phyloP scores from a whole-genome alignment of 352 stramenopile genomes.

The Phytophthora ramorum region DNA sequence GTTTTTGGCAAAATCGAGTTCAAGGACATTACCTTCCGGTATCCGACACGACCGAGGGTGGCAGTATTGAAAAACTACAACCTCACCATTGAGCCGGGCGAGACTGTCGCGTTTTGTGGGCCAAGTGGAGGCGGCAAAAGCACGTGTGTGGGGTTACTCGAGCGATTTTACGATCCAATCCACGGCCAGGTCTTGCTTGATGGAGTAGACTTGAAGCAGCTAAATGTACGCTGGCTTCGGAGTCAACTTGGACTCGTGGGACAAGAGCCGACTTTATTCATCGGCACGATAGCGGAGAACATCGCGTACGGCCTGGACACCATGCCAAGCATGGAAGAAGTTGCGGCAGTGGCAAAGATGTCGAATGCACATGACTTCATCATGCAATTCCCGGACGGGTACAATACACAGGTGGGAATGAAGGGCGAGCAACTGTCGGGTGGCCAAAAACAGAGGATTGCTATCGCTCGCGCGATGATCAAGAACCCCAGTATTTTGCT shows the following conservation, averaged over 20 bases:
- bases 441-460: too few species aligned
- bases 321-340: constrained; percentile 67
- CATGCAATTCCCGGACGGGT: too few species aligned
- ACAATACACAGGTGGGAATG: too few species aligned
- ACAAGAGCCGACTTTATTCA: constrained; percentile 10
- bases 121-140: constrained; percentile 49
- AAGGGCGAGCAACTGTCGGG: too few species aligned
- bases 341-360: constrained; percentile 59
- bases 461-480: too few species aligned
- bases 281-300: constrained; percentile 17
- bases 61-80: constrained; percentile 39
- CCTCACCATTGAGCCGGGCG: constrained; percentile 37
- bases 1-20: constrained; percentile 44
- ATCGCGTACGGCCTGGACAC: constrained; percentile 53
- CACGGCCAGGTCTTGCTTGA: constrained; percentile 41
- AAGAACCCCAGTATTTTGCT: too few species aligned
- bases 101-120: constrained; percentile 47
- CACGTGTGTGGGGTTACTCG: constrained; percentile 44
- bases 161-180: constrained; percentile 53
- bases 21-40: constrained; percentile 43
- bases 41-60: constrained; percentile 43
- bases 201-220: constrained; percentile 38
- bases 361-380: too few species aligned
- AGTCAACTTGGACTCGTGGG: constrained; percentile 36
- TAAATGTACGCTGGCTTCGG: constrained; percentile 50